Percentiles rank a stretch among this genome's conserved stretches.
Evolutionary conservation across 495 filamentous ascomycete species (phyloP).

Genomic region (Neurospora discreta): DNA sequence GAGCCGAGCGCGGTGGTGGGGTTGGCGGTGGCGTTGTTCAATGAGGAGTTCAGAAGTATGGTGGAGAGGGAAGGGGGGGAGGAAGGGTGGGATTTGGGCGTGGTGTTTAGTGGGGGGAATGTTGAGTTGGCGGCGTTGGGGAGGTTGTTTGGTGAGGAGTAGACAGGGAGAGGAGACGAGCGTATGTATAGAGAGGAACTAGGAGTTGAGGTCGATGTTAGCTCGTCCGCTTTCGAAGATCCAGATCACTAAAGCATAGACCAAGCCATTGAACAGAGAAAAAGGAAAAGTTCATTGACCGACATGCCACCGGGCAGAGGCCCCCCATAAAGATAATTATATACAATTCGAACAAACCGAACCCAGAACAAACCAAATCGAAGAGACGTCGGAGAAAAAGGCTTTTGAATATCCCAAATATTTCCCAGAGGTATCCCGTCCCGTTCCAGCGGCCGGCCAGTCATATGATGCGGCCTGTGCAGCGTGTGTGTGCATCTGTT

Average conservation of each 20-base stretch:
- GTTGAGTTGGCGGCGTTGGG: constrained; percentile 69
- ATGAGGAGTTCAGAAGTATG: constrained; percentile 67
- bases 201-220: not conserved
- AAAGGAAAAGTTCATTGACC: not conserved
- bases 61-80: constrained; percentile 61
- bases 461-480: not conserved
- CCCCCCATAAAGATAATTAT: not conserved
- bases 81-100: constrained; percentile 74
- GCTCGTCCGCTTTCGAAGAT: not conserved
- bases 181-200: not conserved
- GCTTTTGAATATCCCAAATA: not conserved
- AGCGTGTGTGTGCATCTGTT: not conserved
- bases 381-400: not conserved
- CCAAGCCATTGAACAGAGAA: not conserved
- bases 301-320: not conserved
- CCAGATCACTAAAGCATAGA: not conserved
- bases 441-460: not conserved
- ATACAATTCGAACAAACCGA: not conserved
- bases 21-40: constrained; percentile 70
- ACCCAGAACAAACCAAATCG: not conserved
- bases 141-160: constrained; percentile 40
- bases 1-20: constrained; percentile 86
- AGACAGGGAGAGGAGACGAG: not conserved
- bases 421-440: constrained; percentile 14
- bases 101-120: constrained; percentile 88